phyloP scores from a whole-genome alignment of 2,329 filamentous ascomycete genomes.

The Aspergillus ochraceus region DNA sequence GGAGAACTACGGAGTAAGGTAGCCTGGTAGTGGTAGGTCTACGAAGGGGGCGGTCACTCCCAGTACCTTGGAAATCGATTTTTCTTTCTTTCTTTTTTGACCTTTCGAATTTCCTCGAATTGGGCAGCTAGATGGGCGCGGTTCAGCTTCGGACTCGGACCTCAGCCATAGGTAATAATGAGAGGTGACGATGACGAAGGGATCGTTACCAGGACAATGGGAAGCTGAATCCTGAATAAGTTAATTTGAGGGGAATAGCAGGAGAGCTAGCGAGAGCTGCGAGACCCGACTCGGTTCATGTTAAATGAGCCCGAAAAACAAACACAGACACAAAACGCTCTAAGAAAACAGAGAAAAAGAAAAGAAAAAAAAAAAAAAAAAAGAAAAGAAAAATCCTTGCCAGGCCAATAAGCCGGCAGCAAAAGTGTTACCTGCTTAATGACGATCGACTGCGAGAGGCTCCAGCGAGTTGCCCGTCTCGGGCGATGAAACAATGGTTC shows the following conservation, averaged over 20 bases:
- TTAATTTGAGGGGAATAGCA: no score
- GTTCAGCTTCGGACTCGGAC: no score
- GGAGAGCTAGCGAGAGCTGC: no score
- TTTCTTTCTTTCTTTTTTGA: neutral
- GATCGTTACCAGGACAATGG: neutral
- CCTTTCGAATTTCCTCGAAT: neutral
- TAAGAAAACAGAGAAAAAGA: no score
- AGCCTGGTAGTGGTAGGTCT: no score
- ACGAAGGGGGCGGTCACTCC: neutral
- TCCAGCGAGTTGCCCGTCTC: slow-evolving; percentile 6
- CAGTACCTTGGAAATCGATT: neutral
- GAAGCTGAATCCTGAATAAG: no score
- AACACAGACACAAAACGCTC: no score
- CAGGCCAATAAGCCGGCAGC: neutral
- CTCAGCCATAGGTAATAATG: no score
- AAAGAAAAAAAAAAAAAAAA: no score
- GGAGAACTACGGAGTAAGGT: neutral
- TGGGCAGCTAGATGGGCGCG: neutral
- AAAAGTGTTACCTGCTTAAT: slow-evolving; percentile 2
- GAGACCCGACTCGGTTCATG: no score
- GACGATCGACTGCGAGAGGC: slow-evolving; percentile 11
- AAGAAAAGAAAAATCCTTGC: neutral
- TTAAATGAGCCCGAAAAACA: no score
- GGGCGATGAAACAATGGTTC: slow-evolving; percentile 13
- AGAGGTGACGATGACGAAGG: no score